A percentile compares a stretch with the other conserved stretches of the same genome.
These are phyloP conservation scores for Cnidoscolus chayamansa DNA, from an alignment of 441 rosid genomes.

Conservation along the genomic window DNA sequence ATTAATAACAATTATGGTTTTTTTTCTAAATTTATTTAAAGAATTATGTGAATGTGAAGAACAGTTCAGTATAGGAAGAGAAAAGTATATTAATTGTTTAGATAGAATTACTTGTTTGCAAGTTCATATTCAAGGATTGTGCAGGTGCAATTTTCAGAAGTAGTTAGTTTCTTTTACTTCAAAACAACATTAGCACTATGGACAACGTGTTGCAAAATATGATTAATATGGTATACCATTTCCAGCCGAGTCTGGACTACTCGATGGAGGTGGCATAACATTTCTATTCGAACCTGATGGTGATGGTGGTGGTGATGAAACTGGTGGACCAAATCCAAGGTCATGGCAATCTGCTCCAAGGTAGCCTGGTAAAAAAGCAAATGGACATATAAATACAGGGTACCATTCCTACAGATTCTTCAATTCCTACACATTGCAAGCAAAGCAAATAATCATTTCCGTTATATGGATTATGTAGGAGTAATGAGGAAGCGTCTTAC, in stretches of 20 bases:
- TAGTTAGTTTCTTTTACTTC: neutral
- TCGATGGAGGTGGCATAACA: constrained; percentile 19
- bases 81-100: no score
- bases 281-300: constrained; percentile 15
- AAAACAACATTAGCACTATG: no score
- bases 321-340: constrained; percentile 14
- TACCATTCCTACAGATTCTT: neutral
- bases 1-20: no score
- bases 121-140: no score
- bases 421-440: neutral
- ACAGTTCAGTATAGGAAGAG: no score
- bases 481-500: constrained; percentile 23
- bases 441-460: neutral
- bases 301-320: neutral
- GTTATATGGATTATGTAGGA: neutral
- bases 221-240: neutral
- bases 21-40: no score
- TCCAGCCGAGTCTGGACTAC: constrained; percentile 6
- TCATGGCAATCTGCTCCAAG: constrained; percentile 35
- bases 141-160: no score
- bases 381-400: neutral
- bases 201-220: neutral
- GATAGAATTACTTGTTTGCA: neutral
- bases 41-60: no score
- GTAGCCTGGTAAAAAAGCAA: constrained; percentile 24